Evolutionary conservation across 176 grass and related monocot species (phyloP).

Genomic region (Pharus latifolius): DNA sequence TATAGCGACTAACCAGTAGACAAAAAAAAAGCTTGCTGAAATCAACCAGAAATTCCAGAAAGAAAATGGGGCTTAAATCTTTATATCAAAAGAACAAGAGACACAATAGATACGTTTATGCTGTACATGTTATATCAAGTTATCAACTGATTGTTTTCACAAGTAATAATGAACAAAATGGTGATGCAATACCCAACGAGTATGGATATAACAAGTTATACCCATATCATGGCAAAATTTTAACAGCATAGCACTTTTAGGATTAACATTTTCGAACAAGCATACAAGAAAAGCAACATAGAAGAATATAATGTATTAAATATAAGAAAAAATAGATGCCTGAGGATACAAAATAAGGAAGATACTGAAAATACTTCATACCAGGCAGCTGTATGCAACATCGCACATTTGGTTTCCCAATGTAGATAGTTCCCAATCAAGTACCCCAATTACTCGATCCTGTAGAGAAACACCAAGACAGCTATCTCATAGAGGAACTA

Average conservation of each 20-base stretch:
- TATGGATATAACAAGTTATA: no score
- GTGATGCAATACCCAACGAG: neutral
- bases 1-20: neutral
- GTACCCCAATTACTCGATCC: constrained; percentile 86
- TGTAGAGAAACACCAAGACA: constrained; percentile 17
- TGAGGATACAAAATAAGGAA: neutral
- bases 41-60: no score
- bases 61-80: neutral
- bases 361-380: constrained; percentile 18
- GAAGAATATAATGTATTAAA: neutral
- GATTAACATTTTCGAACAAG: neutral
- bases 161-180: neutral
- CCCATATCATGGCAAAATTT: no score
- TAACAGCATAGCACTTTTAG: neutral
- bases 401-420: constrained; percentile 98
- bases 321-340: neutral
- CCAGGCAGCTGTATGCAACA: constrained; percentile 85
- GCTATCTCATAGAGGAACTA: neutral
- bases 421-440: constrained; percentile 99
- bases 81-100: neutral
- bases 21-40: neutral
- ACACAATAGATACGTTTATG: neutral
- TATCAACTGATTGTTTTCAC: no score
- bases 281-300: neutral
- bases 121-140: neutral